Evolutionary conservation across 2,329 filamentous ascomycete genomes (phyloP).

Genomic region (Penicillium sp.): DNA sequence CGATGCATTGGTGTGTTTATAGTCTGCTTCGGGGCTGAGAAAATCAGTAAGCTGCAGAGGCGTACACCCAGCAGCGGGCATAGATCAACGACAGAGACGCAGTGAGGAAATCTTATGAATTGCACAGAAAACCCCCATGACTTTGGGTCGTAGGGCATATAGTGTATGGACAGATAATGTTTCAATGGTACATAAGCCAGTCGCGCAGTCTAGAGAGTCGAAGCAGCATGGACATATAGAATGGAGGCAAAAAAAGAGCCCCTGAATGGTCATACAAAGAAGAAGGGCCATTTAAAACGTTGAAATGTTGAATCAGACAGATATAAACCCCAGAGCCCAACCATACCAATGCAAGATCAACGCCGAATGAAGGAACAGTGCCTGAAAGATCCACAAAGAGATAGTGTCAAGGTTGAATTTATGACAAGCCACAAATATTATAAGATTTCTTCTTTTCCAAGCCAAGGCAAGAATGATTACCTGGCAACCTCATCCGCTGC

Average conservation of each 20-base stretch:
- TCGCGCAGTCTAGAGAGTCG: not conserved
- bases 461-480: slow-evolving; percentile 24
- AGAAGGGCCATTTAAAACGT: slow-evolving; percentile 19
- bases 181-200: not conserved
- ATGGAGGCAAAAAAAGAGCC: not conserved
- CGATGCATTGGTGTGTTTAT: not conserved
- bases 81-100: slow-evolving; percentile 9
- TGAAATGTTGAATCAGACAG: slow-evolving; percentile 19
- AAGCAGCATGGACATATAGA: slow-evolving; percentile 11
- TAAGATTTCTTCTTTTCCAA: slow-evolving; percentile 2
- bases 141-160: not conserved
- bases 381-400: not conserved
- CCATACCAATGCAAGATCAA: slow-evolving; percentile 25
- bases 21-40: not conserved
- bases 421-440: not conserved
- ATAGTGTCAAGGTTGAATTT: not conserved
- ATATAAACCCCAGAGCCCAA: slow-evolving; percentile 14
- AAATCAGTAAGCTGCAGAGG: not conserved
- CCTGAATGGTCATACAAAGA: slow-evolving; percentile 25
- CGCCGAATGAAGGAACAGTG: slow-evolving; percentile 17
- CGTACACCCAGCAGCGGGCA: slow-evolving; percentile 2
- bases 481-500: slow-evolving; percentile 32
- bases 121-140: not conserved
- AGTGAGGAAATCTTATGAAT: not conserved
- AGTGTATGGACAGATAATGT: not conserved